Evolutionary conservation across 768 basidiomycete species (phyloP).

Genomic region (Dioszegia aurantiaca): DNA sequence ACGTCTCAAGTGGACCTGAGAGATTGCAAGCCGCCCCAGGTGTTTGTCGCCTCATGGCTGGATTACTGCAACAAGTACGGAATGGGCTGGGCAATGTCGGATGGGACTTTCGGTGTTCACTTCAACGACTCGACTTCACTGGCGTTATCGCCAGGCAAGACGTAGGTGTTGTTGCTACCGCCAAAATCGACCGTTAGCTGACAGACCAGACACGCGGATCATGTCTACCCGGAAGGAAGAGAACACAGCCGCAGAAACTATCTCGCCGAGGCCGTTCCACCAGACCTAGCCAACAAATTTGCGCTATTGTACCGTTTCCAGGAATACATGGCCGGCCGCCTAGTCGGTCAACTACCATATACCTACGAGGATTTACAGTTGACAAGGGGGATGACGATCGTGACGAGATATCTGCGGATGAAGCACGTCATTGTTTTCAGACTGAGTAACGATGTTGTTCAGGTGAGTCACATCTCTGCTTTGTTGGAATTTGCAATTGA

Average conservation of each 20-base stretch:
- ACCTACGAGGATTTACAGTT: constrained; percentile 68
- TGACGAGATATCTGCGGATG: constrained; percentile 92
- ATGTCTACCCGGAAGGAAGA: constrained; percentile 59
- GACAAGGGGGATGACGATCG: constrained; percentile 86
- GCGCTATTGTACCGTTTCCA: constrained; percentile 93
- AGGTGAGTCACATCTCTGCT: constrained; percentile 60
- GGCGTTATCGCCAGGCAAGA: constrained; percentile 78
- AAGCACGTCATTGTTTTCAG: constrained; percentile 96
- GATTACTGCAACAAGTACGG: constrained; percentile 99
- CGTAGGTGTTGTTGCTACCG: constrained; percentile 59
- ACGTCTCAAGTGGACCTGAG: not conserved
- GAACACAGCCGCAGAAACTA: constrained; percentile 35
- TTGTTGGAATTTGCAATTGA: not conserved
- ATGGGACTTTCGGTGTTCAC: constrained; percentile 89
- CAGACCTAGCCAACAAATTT: constrained; percentile 76
- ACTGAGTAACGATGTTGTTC: constrained; percentile 90
- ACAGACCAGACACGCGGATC: constrained; percentile 76
- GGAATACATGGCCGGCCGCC: constrained; percentile 83
- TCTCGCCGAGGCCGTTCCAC: constrained; percentile 45
- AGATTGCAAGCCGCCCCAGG: constrained; percentile 56
- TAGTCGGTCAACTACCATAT: constrained; percentile 73
- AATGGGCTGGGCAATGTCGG: constrained; percentile 97
- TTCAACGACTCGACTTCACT: constrained; percentile 93
- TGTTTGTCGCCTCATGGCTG: constrained; percentile 98
- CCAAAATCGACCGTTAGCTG: not conserved